Evolutionary conservation across 2,329 filamentous ascomycete species (phyloP), one percentile per base, ranked within the genome.

Genomic region (Neonectria hederae): DNA sequence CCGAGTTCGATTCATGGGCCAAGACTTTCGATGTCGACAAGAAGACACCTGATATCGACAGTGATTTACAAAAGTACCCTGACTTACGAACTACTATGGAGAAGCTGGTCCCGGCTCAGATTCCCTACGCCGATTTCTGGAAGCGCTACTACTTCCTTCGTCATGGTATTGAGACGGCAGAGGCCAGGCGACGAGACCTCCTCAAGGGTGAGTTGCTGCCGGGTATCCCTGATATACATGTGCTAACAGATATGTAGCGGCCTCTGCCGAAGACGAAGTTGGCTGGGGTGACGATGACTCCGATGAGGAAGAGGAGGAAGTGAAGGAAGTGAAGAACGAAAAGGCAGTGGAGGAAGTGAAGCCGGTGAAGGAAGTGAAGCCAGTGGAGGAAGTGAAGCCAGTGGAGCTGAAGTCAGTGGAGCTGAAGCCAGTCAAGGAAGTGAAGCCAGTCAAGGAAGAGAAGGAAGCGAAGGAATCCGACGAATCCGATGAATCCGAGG

Each of bases 111-210:
- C 96, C 96, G 1, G 94, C 94, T 78, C 87, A 89, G 71, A 92
- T 97, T n/a, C 87, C 94, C 35, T 99, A 99, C 75, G 86, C 84
- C 56, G 87, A 91, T 56, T 99, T 99, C 77, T 99, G 96, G 95
- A 91, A 87, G 76, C 87, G 96, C 60, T 99, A 99, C 80, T 98
- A 98, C 78, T 99, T 97, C 83, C 82, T 98, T 67, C 87, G 95
- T 74, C 91, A 97, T 75, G 93, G 96, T 17, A 92, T 99, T 67
- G 95, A 98, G 82, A 94, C 92, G 26, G 94, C 97, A 62, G 96
- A 99, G 81, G 90, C 91, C 74, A 89, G 93, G 78, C 86, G 96
- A 77, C 90, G 91, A 72, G 96, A 99, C 78, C 86, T 99, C 61
- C 83, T 99, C 22, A 97, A 97, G 80, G 95, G 95, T 97, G 83